These are phyloP conservation scores for apple (Malus domestica) DNA, from an alignment of 306 rosid species.

Conservation along the genomic window ASM211411v1 NC_041789.1:21605501-21606000, in stretches of 20 bases:
- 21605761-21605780: constrained; percentile 96
- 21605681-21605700: constrained; percentile 90
- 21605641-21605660: background rate
- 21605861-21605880: constrained; percentile 95
- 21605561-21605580: background rate
- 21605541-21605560: background rate
- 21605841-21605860: constrained; percentile 99
- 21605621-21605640: background rate
- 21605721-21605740: constrained; percentile 91
- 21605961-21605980: constrained; percentile 94
- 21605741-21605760: constrained; percentile 84
- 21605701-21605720: constrained; percentile 91
- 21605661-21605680: constrained; percentile 87
- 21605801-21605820: constrained; percentile 97
- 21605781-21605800: constrained; percentile 99
- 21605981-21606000: constrained; percentile 87
- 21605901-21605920: constrained; percentile 56
- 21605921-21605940: constrained; percentile 75
- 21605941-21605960: constrained; percentile 97
- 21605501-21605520: background rate
- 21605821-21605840: constrained; percentile 94
- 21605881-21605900: constrained; percentile 96
- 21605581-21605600: background rate
- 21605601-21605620: background rate
- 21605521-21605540: background rate